Evolutionary conservation across 257 asterid genomes (phyloP).

Genomic region (Fraxinus pennsylvanica): DNA sequence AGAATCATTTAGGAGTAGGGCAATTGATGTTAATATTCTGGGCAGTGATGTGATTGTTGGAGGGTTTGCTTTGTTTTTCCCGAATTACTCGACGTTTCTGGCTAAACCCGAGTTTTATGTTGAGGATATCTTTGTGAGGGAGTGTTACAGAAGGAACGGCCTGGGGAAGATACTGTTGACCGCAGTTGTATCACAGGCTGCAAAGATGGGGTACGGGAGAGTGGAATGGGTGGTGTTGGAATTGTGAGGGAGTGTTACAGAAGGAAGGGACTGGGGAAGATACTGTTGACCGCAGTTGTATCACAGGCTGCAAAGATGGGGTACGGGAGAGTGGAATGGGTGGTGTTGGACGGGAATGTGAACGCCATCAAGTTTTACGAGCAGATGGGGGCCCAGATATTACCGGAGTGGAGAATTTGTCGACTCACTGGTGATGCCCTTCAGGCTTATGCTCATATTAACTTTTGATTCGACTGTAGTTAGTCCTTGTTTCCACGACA

Average conservation of each 20-base stretch:
- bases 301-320: slow-evolving; percentile 90
- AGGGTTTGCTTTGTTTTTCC: slow-evolving; percentile 79
- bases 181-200: slow-evolving; percentile 84
- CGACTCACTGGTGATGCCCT: slow-evolving; percentile 76
- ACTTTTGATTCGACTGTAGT: slow-evolving; percentile 32
- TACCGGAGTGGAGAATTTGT: slow-evolving; percentile 84
- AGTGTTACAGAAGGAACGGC: slow-evolving; percentile 81
- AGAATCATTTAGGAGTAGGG: slow-evolving; percentile 47
- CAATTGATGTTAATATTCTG: slow-evolving; percentile 17
- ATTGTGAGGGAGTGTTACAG: slow-evolving; percentile 81
- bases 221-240: slow-evolving; percentile 96
- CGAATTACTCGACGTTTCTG: slow-evolving; percentile 72
- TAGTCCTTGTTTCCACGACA: background rate
- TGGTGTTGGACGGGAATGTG: slow-evolving; percentile 79
- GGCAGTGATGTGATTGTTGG: slow-evolving; percentile 43
- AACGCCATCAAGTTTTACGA: slow-evolving; percentile 73
- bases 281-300: slow-evolving; percentile 73
- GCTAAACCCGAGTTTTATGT: slow-evolving; percentile 85
- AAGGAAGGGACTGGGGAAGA: slow-evolving; percentile 76
- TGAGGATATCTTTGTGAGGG: slow-evolving; percentile 84
- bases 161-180: slow-evolving; percentile 65
- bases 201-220: slow-evolving; percentile 81
- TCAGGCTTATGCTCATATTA: slow-evolving; percentile 49
- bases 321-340: slow-evolving; percentile 91
- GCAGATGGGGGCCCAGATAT: slow-evolving; percentile 76